Evolutionary conservation across 345 rosid species (phyloP).

Genomic region (Litchi chinensis): DNA sequence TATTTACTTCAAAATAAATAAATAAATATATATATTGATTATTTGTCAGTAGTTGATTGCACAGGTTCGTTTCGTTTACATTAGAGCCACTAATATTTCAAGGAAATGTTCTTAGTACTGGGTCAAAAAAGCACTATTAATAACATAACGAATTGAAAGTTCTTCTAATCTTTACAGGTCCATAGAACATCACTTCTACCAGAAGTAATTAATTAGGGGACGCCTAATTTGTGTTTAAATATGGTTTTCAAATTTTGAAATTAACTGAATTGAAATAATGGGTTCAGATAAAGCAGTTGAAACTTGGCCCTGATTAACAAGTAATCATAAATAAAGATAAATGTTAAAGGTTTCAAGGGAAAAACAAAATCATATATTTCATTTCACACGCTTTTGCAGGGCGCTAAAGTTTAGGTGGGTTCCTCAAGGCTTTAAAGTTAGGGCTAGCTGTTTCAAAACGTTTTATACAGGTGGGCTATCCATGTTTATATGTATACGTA

Average conservation of each 20-base stretch:
- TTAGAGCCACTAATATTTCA: too few species aligned
- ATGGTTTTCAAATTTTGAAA: neutral
- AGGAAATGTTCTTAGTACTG: too few species aligned
- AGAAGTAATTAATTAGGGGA: neutral
- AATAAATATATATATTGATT: too few species aligned
- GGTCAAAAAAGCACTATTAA: too few species aligned
- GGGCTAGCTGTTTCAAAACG: too few species aligned
- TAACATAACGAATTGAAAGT: neutral
- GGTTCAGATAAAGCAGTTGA: neutral
- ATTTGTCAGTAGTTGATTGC: too few species aligned
- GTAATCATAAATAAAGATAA: neutral
- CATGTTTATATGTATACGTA: too few species aligned
- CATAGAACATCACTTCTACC: neutral
- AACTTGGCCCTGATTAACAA: neutral
- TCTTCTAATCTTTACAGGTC: neutral
- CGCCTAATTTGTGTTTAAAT: too few species aligned
- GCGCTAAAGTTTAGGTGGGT: neutral
- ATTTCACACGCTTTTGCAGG: neutral
- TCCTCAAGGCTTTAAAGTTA: neutral
- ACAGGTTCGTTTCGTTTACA: too few species aligned
- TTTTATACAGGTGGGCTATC: too few species aligned
- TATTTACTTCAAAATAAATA: too few species aligned
- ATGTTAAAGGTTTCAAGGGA: neutral
- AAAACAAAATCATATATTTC: neutral
- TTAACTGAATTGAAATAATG: neutral